A percentile compares a stretch with the other conserved stretches of the same genome.
Conservation (phyloP, 1,139 yeast species). For the Geotrichum candidum region DNA sequence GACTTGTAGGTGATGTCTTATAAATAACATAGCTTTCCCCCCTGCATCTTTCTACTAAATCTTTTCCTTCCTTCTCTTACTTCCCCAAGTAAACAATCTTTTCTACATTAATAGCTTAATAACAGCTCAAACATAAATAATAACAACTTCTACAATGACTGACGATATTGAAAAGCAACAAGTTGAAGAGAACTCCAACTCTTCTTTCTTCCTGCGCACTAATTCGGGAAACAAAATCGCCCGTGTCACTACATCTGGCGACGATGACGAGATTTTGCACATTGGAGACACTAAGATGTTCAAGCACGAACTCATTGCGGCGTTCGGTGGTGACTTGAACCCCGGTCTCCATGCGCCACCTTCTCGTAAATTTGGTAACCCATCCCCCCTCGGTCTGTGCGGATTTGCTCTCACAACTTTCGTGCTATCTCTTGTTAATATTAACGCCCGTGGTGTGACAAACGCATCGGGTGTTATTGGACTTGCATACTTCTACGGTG, state of each 20-base stretch:
- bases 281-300: conserved; percentile 65
- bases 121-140: not conserved
- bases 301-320: conserved; percentile 50
- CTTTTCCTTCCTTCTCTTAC: not conserved
- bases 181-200: conserved; percentile 4
- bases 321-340: conserved; percentile 65
- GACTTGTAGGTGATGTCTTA: not conserved
- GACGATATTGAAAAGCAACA: conserved; percentile 11
- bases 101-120: not conserved
- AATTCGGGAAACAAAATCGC: not conserved
- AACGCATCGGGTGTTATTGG: conserved; percentile 57
- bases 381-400: conserved; percentile 80
- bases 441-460: conserved; percentile 51
- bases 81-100: not conserved
- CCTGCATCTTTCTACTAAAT: not conserved
- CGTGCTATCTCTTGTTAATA: conserved; percentile 59
- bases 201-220: not conserved
- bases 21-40: not conserved
- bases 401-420: conserved; percentile 84
- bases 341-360: conserved; percentile 61
- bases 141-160: not conserved
- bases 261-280: conserved; percentile 49
- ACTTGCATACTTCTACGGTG: conserved; percentile 80
- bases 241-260: conserved; percentile 17
- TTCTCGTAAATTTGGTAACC: conserved; percentile 68